Conservation (phyloP, 176 grass and related monocot species). For the Cenchrus americanus region DNA sequence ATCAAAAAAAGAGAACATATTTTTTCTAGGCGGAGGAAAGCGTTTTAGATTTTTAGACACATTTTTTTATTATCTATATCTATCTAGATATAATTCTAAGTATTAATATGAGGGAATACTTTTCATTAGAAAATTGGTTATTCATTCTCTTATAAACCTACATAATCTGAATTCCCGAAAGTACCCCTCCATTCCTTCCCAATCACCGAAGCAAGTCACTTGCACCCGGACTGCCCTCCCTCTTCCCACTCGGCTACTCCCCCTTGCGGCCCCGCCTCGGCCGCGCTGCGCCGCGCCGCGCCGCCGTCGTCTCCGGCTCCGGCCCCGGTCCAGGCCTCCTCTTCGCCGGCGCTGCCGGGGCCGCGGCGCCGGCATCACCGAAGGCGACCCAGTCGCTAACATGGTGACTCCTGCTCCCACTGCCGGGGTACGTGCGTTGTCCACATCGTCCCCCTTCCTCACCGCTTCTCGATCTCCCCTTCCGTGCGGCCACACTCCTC, state of each 20-base stretch:
- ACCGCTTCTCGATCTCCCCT: constrained; percentile 15
- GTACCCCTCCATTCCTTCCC: background rate
- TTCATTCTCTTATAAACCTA: background rate
- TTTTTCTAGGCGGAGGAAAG: no score
- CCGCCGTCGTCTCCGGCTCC: constrained; percentile 16
- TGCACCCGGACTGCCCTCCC: background rate
- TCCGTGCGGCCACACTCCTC: background rate
- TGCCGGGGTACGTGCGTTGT: constrained; percentile 58
- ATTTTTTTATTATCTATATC: no score
- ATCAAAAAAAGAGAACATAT: no score
- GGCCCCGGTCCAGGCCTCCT: constrained; percentile 1
- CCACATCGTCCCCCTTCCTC: background rate
- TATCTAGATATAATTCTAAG: no score
- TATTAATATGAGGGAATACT: background rate
- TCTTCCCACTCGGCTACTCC: background rate
- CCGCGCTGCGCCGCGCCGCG: background rate
- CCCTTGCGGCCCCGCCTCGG: constrained; percentile 4
- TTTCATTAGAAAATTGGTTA: background rate
- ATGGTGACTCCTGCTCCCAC: constrained; percentile 76
- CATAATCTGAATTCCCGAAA: background rate
- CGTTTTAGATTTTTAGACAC: no score
- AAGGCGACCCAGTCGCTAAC: constrained; percentile 2
- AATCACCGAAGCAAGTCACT: background rate
- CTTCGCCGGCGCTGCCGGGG: background rate
- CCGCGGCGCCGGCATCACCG: background rate